A percentile compares a stretch with the other conserved stretches of the same genome.
Conservation (phyloP, 208 protist species). For the Leishmania tarentolae region DNA sequence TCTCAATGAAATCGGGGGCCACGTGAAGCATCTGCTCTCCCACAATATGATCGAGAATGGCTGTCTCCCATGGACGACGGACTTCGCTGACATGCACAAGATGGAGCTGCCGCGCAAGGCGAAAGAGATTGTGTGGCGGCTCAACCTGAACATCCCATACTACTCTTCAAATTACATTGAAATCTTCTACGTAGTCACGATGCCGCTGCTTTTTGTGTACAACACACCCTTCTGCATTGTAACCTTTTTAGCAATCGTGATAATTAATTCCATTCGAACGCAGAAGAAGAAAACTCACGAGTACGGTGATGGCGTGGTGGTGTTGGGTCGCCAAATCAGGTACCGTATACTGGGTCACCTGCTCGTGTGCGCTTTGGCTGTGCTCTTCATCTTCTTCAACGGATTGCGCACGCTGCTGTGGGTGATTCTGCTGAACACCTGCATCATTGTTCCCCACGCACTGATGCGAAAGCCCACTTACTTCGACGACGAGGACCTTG, state of each 20-base stretch:
- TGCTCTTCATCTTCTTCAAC: conserved; percentile 55
- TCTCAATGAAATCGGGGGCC: conserved; percentile 29
- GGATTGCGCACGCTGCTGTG: conserved; percentile 46
- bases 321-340: conserved; percentile 40
- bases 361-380: conserved; percentile 31
- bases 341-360: conserved; percentile 57
- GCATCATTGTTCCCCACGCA: conserved; percentile 75
- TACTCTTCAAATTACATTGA: conserved; percentile 81
- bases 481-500: conserved; percentile 88
- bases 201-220: conserved; percentile 69
- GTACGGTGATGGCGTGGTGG: conserved; percentile 28
- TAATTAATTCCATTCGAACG: conserved; percentile 48
- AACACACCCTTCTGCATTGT: conserved; percentile 63
- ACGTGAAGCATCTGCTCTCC: conserved; percentile 14
- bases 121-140: conserved; percentile 46
- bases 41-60: conserved; percentile 45
- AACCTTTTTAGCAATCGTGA: conserved; percentile 33
- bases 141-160: conserved; percentile 88
- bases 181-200: conserved; percentile 58
- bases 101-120: conserved; percentile 50
- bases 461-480: conserved; percentile 66
- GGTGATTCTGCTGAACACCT: conserved; percentile 51
- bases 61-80: conserved; percentile 71
- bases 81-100: conserved; percentile 63
- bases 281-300: conserved; percentile 27